These are phyloP conservation scores for Escovopsis sp. DNA, from an alignment of 2,329 filamentous ascomycete genomes.

Conservation along the genomic window DNA sequence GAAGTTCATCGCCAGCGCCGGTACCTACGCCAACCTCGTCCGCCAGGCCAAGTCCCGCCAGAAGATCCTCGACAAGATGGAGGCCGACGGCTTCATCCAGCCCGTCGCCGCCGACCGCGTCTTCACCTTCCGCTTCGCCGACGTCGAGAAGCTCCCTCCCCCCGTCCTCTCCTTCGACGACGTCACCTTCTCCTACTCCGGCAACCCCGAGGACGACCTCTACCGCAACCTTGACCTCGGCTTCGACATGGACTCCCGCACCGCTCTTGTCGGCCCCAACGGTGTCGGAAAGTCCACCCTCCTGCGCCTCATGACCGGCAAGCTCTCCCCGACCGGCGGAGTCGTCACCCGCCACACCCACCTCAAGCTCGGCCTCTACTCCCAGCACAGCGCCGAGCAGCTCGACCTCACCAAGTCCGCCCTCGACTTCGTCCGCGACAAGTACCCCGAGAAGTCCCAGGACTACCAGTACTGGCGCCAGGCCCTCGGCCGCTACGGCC, in stretches of 20 bases:
- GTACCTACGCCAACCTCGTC: slow-evolving; percentile 99
- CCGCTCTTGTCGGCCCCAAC: slow-evolving; percentile 91
- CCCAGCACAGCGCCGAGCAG: slow-evolving; percentile 96
- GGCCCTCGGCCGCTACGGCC: slow-evolving; percentile 87
- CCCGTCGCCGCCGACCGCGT: slow-evolving; percentile 71
- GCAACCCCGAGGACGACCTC: slow-evolving; percentile 73
- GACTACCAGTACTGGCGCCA: slow-evolving; percentile 99
- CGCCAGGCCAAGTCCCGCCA: slow-evolving; percentile 97
- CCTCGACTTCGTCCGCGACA: slow-evolving; percentile 94
- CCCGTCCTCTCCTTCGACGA: slow-evolving; percentile 93
- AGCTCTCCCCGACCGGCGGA: slow-evolving; percentile 72
- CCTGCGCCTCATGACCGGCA: slow-evolving; percentile 90
- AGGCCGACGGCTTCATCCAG: slow-evolving; percentile 97
- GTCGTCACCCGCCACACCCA: slow-evolving; percentile 86
- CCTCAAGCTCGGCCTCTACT: slow-evolving; percentile 96
- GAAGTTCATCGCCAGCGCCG: slow-evolving; percentile 98
- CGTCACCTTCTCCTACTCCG: slow-evolving; percentile 96
- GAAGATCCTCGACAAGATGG: slow-evolving; percentile 99
- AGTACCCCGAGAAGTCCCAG: slow-evolving; percentile 76
- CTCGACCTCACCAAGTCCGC: slow-evolving; percentile 96
- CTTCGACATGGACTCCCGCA: slow-evolving; percentile 99
- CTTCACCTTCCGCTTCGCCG: slow-evolving; percentile 96
- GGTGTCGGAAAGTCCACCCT: slow-evolving; percentile 98
- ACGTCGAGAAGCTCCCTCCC: slow-evolving; percentile 97
- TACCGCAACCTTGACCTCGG: slow-evolving; percentile 96